phyloP scores from a whole-genome alignment of 225 moss, liverwort and hornwort genomes.

The Thuidium tamariscinum region DNA sequence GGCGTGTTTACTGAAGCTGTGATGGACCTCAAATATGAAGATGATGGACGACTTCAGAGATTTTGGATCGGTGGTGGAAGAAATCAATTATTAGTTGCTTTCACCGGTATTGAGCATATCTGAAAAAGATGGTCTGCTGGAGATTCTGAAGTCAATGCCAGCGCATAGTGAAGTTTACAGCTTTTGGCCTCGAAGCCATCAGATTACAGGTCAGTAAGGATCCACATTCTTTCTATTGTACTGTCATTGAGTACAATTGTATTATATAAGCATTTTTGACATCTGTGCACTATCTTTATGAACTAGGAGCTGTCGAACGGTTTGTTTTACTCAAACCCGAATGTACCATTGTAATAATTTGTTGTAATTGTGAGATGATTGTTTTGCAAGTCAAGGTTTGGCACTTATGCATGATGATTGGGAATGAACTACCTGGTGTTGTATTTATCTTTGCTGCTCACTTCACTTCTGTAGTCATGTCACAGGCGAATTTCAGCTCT shows the following conservation, averaged over 20 bases:
- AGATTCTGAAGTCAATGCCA: neutral
- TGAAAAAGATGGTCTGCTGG: neutral
- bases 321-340: neutral
- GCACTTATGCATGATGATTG: neutral
- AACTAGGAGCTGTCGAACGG: neutral
- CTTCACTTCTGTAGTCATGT: neutral
- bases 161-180: neutral
- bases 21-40: neutral
- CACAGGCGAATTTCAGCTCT: neutral
- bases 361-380: neutral
- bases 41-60: neutral
- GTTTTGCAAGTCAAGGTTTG: neutral
- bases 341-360: neutral
- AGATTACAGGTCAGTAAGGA: conserved; percentile 9
- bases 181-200: neutral
- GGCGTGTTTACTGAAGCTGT: neutral
- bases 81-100: neutral
- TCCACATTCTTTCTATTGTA: conserved; percentile 22
- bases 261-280: conserved; percentile 5
- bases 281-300: neutral
- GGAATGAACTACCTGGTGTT: neutral
- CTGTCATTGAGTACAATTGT: conserved; percentile 20
- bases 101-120: neutral
- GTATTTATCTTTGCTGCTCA: neutral
- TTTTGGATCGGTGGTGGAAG: neutral